Percentiles rank a stretch among this genome's conserved stretches.
phyloP scores from a whole-genome alignment of 108 stramenopile genomes.

The Pseudonitzschia delicatissima region DNA sequence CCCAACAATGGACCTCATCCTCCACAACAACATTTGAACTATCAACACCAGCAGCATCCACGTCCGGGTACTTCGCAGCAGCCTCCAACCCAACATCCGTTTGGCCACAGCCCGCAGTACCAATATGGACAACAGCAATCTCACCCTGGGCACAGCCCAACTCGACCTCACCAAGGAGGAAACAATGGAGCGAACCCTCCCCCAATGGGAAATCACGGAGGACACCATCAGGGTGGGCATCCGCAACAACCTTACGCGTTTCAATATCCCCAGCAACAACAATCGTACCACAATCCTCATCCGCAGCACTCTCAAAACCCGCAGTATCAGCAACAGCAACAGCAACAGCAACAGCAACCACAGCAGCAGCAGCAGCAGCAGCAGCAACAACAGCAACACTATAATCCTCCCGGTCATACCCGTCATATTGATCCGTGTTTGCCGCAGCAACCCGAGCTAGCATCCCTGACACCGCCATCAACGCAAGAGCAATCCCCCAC shows the following conservation, averaged over 20 bases:
- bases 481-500: background rate
- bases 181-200: background rate
- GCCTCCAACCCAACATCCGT: background rate
- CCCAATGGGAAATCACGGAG: background rate
- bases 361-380: slow-evolving; percentile 1
- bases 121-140: slow-evolving; percentile 9
- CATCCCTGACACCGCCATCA: background rate
- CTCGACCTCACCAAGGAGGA: background rate
- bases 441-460: background rate
- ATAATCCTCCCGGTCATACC: background rate
- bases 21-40: background rate
- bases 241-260: background rate
- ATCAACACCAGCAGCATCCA: background rate
- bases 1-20: background rate
- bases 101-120: background rate
- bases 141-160: background rate
- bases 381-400: slow-evolving; percentile 15
- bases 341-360: background rate
- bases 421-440: background rate
- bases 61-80: background rate
- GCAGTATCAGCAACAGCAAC: background rate
- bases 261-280: background rate
- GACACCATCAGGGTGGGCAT: background rate
- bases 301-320: background rate
- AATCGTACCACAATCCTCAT: background rate